Evolutionary conservation across 495 filamentous ascomycete genomes (phyloP).

Genomic region (Neurospora pannonica): DNA sequence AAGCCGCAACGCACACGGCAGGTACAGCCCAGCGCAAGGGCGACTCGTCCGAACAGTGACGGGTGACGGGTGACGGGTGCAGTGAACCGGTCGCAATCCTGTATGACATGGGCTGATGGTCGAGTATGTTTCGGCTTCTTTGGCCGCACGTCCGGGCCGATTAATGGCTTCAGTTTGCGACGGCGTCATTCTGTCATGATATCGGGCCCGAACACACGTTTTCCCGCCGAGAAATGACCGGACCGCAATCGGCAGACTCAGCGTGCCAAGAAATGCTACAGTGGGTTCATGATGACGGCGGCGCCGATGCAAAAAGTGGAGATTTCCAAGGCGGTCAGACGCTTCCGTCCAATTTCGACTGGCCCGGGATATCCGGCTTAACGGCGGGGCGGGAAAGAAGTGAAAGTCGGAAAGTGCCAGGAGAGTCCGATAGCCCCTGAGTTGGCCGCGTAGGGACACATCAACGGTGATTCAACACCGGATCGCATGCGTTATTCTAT

Average conservation of each 20-base stretch:
- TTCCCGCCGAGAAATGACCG: background rate
- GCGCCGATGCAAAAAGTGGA: background rate
- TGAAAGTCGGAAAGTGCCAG: background rate
- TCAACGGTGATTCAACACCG: background rate
- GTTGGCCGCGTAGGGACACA: too few relatives aligned
- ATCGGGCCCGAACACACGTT: background rate
- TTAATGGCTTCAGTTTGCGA: background rate
- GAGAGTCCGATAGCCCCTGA: background rate
- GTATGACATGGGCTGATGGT: background rate
- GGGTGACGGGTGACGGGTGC: background rate
- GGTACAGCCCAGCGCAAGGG: background rate
- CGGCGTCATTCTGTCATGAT: background rate
- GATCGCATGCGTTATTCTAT: too few relatives aligned
- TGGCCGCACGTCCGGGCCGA: background rate
- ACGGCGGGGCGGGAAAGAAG: background rate
- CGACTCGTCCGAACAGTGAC: background rate
- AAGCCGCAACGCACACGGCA: too few relatives aligned
- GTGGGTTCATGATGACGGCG: background rate
- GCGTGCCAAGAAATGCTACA: background rate
- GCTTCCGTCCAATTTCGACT: background rate
- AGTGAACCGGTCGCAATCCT: background rate
- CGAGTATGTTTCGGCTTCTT: background rate
- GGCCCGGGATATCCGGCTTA: background rate
- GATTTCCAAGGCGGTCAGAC: background rate
- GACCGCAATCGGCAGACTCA: background rate